Percentiles rank a stretch among this genome's conserved stretches.
Conservation (phyloP, 495 filamentous ascomycete species). For the Oleoguttula mirabilis region DNA sequence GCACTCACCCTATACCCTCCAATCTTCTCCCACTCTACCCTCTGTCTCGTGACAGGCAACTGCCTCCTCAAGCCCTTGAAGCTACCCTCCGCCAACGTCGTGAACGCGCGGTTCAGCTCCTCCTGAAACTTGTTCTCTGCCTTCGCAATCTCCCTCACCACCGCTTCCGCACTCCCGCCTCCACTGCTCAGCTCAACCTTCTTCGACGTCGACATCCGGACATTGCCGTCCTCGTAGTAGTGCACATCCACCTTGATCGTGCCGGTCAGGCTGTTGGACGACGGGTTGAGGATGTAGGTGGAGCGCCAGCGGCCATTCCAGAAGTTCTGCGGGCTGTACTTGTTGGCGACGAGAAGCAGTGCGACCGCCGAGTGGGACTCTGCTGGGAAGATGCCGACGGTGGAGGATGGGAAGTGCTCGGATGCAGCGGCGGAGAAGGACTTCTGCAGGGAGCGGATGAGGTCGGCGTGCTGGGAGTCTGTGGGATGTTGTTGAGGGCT, state of each 20-base stretch:
- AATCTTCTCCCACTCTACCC: slow-evolving; percentile 99
- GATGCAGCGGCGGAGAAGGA: slow-evolving; percentile 60
- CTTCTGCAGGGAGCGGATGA: slow-evolving; percentile 76
- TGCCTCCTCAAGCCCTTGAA: slow-evolving; percentile 91
- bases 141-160: slow-evolving; percentile 61
- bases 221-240: slow-evolving; percentile 99
- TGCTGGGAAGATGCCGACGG: slow-evolving; percentile 68
- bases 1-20: slow-evolving; percentile 67
- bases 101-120: slow-evolving; percentile 84
- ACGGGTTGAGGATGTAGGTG: slow-evolving; percentile 64
- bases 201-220: slow-evolving; percentile 78
- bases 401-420: slow-evolving; percentile 80
- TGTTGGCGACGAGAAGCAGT: slow-evolving; percentile 79
- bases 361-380: slow-evolving; percentile 64
- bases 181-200: slow-evolving; percentile 43
- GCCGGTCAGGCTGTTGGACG: slow-evolving; percentile 48
- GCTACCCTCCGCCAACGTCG: slow-evolving; percentile 73
- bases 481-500: slow-evolving; percentile 65
- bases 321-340: slow-evolving; percentile 95
- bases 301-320: slow-evolving; percentile 98
- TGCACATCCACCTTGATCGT: slow-evolving; percentile 79
- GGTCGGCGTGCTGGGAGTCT: slow-evolving; percentile 64
- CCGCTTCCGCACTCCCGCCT: slow-evolving; percentile 49
- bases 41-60: slow-evolving; percentile 91
- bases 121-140: slow-evolving; percentile 91